Evolutionary conservation across 495 filamentous ascomycete genomes (phyloP).

Genomic region (Hyaloscypha bicolor): DNA sequence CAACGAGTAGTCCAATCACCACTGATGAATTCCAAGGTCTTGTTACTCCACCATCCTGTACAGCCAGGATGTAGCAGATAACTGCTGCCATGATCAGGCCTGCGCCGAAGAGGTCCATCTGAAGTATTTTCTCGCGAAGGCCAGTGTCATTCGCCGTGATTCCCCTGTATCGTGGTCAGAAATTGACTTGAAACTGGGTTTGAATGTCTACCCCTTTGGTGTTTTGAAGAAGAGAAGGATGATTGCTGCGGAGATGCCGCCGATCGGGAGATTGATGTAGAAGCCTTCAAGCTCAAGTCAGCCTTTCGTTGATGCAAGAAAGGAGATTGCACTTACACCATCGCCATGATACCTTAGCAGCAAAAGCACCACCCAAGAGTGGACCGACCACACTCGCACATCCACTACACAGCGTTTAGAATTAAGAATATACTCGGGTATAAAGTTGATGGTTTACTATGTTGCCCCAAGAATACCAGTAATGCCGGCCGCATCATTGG

Average conservation of each 20-base stretch:
- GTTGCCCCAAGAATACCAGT: slow-evolving; percentile 38
- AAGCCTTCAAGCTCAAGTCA: slow-evolving; percentile 7
- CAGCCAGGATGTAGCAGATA: slow-evolving; percentile 70
- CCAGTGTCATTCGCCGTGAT: neutral
- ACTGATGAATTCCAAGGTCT: slow-evolving; percentile 67
- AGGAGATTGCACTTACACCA: slow-evolving; percentile 12
- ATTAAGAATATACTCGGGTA: slow-evolving; percentile 29
- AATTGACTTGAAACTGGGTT: too few species aligned
- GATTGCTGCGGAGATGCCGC: slow-evolving; percentile 45
- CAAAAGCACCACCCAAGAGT: slow-evolving; percentile 58
- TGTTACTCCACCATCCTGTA: slow-evolving; percentile 80
- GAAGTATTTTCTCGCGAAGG: slow-evolving; percentile 22
- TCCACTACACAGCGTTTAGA: slow-evolving; percentile 32
- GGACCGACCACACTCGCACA: slow-evolving; percentile 75
- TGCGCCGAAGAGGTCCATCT: slow-evolving; percentile 34
- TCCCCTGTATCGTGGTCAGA: slow-evolving; percentile 20
- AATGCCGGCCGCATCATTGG: slow-evolving; percentile 63
- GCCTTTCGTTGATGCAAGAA: neutral
- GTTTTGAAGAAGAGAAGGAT: slow-evolving; percentile 50
- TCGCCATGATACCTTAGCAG: slow-evolving; percentile 44
- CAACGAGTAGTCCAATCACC: slow-evolving; percentile 69
- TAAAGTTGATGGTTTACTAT: neutral
- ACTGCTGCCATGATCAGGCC: slow-evolving; percentile 49
- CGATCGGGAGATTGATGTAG: slow-evolving; percentile 57
- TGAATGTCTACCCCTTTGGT: slow-evolving; percentile 33